Conservation (phyloP, 108 stramenopile genomes). For the Nitzschia sp. region DNA sequence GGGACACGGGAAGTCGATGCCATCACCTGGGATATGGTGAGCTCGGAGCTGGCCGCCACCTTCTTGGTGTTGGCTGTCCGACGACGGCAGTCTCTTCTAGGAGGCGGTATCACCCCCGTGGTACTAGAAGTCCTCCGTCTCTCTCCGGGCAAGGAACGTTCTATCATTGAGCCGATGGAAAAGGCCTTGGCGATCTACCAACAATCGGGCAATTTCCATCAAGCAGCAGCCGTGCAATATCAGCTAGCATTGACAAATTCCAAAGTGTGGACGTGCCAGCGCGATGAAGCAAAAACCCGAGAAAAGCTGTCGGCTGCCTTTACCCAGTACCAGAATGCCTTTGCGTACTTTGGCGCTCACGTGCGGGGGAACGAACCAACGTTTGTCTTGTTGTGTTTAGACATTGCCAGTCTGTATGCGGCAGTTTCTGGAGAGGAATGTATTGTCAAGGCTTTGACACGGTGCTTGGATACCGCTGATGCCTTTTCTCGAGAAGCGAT, state of each 20-base stretch:
- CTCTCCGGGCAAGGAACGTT: constrained; percentile 70
- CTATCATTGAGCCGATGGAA: constrained; percentile 81
- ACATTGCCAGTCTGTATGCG: constrained; percentile 74
- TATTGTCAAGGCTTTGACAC: constrained; percentile 53
- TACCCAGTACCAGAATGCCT: constrained; percentile 60
- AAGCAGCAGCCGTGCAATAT: constrained; percentile 85
- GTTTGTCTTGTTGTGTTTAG: constrained; percentile 76
- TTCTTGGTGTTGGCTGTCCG: constrained; percentile 81
- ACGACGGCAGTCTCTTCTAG: constrained; percentile 68
- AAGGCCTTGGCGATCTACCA: constrained; percentile 74
- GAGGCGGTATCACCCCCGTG: constrained; percentile 52
- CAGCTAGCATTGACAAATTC: constrained; percentile 78
- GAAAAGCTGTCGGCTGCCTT: constrained; percentile 80
- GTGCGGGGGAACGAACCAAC: constrained; percentile 69
- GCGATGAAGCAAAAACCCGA: constrained; percentile 73
- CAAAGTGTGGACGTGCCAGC: constrained; percentile 84
- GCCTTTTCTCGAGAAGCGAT: constrained; percentile 52
- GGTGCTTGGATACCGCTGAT: constrained; percentile 69
- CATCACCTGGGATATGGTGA: constrained; percentile 86
- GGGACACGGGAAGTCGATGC: constrained; percentile 71
- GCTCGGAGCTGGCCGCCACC: constrained; percentile 77
- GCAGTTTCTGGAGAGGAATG: constrained; percentile 74
- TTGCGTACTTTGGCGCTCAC: constrained; percentile 58
- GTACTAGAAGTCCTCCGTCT: constrained; percentile 53
- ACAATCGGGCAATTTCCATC: constrained; percentile 63